phyloP scores from a whole-genome alignment of 164 flowering plant species.

The Chimonanthus praecox region DNA sequence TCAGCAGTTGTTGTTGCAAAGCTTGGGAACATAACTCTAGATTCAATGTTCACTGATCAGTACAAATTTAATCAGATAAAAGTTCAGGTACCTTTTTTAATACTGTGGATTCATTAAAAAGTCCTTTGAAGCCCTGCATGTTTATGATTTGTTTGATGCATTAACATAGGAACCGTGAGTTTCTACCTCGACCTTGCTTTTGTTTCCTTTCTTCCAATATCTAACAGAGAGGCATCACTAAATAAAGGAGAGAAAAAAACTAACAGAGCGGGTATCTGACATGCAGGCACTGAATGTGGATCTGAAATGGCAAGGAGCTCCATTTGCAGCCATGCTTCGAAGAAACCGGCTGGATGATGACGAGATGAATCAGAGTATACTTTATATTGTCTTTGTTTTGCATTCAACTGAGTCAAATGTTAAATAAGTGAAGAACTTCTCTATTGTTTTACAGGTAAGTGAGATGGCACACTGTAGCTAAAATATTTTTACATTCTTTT shows the following conservation, averaged over 20 bases:
- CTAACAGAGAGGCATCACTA: neutral
- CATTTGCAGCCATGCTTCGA: slow-evolving; percentile 83
- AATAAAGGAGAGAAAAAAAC: too few relatives aligned
- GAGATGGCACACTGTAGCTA: neutral
- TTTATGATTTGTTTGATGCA: neutral
- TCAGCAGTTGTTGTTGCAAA: slow-evolving; percentile 53
- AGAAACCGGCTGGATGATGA: slow-evolving; percentile 42
- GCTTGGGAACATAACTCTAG: slow-evolving; percentile 48
- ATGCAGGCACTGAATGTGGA: slow-evolving; percentile 73
- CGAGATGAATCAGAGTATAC: slow-evolving; percentile 37
- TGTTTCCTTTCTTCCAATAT: neutral
- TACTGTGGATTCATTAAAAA: neutral
- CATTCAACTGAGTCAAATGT: slow-evolving; percentile 52
- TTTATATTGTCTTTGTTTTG: slow-evolving; percentile 46
- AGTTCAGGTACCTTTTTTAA: slow-evolving; percentile 49
- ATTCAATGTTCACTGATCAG: slow-evolving; percentile 43
- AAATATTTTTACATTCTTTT: neutral
- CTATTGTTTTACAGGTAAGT: slow-evolving; percentile 78
- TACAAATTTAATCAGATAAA: slow-evolving; percentile 44
- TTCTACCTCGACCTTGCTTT: neutral
- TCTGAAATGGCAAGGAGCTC: slow-evolving; percentile 88
- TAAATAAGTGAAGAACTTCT: slow-evolving; percentile 58
- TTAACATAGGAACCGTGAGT: neutral
- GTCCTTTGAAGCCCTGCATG: neutral
- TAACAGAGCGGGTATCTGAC: slow-evolving; percentile 1